These are phyloP conservation scores for Talaromyces wortmannii DNA, from an alignment of 495 filamentous ascomycete genomes.

Conservation along the genomic window DNA sequence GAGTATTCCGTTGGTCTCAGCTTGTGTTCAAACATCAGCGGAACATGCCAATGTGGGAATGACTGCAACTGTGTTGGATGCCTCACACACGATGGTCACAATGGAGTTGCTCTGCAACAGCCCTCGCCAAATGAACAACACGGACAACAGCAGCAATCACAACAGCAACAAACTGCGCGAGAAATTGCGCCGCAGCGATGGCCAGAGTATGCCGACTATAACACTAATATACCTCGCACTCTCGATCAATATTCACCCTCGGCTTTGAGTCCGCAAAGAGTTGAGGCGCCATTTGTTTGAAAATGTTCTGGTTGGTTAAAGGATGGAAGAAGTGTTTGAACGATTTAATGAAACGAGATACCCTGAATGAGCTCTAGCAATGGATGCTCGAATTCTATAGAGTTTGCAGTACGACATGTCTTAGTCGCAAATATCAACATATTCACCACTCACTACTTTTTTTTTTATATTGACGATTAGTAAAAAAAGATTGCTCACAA, in stretches of 20 bases:
- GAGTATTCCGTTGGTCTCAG: slow-evolving; percentile 35
- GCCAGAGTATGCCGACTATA: not conserved
- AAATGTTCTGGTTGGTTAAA: not conserved
- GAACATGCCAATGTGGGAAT: slow-evolving; percentile 41
- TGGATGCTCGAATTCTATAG: too few species aligned
- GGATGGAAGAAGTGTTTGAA: not conserved
- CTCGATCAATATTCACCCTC: slow-evolving; percentile 4
- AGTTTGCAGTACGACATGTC: too few species aligned
- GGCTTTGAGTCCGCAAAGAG: not conserved
- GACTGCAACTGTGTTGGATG: slow-evolving; percentile 46
- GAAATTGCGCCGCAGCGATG: not conserved
- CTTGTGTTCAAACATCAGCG: slow-evolving; percentile 34
- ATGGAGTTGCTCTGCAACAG: slow-evolving; percentile 20
- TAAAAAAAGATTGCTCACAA: not conserved
- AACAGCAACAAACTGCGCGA: not conserved
- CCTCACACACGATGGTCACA: slow-evolving; percentile 42
- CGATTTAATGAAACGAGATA: slow-evolving; percentile 4
- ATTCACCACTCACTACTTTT: too few species aligned
- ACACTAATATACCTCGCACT: not conserved
- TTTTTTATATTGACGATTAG: not conserved
- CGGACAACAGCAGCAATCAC: not conserved
- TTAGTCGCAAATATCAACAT: too few species aligned
- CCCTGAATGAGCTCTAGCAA: not conserved
- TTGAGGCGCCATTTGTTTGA: slow-evolving; percentile 1
- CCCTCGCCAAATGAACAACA: not conserved